phyloP scores from a whole-genome alignment of 495 filamentous ascomycete species.

The Lepraria neglecta region DNA sequence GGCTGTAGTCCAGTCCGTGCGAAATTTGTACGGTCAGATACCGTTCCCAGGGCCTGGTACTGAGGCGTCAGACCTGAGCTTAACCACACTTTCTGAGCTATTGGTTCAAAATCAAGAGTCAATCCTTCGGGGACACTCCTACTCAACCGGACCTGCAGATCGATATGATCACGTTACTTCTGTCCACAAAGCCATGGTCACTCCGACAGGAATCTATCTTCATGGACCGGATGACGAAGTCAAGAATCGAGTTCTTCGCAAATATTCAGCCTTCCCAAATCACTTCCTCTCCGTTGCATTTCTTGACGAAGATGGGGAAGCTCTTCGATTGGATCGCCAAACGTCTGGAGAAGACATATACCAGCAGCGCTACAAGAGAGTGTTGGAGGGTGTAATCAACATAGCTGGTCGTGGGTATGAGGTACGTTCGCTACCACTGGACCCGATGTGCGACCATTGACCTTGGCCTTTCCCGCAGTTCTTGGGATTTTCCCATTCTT shows the following conservation, averaged over 20 bases:
- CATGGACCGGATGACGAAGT: conserved; percentile 64
- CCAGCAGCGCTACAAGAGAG: conserved; percentile 48
- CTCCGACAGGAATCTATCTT: conserved; percentile 61
- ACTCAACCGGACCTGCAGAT: conserved; percentile 26
- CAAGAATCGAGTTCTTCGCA: conserved; percentile 68
- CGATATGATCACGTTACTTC: conserved; percentile 31
- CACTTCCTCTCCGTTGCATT: conserved; percentile 68
- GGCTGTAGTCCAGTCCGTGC: conserved; percentile 37
- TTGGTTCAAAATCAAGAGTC: conserved; percentile 39
- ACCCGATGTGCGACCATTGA: not conserved
- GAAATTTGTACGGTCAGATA: conserved; percentile 43
- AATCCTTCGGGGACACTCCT: conserved; percentile 29
- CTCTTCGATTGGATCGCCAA: conserved; percentile 50
- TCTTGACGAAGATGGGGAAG: conserved; percentile 64
- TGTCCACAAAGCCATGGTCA: conserved; percentile 50
- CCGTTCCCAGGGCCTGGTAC: conserved; percentile 44
- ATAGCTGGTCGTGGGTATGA: conserved; percentile 58
- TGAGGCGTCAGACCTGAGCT: conserved; percentile 40
- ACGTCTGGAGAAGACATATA: conserved; percentile 51
- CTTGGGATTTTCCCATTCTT: conserved; percentile 77
- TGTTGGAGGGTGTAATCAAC: conserved; percentile 50
- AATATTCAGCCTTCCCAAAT: conserved; percentile 55
- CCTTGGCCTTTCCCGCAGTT: conserved; percentile 37
- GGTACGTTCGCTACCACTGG: conserved; percentile 7
- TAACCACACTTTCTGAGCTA: conserved; percentile 38